phyloP scores from a whole-genome alignment of 331 rosid genomes.

The Arachis monticola region DNA sequence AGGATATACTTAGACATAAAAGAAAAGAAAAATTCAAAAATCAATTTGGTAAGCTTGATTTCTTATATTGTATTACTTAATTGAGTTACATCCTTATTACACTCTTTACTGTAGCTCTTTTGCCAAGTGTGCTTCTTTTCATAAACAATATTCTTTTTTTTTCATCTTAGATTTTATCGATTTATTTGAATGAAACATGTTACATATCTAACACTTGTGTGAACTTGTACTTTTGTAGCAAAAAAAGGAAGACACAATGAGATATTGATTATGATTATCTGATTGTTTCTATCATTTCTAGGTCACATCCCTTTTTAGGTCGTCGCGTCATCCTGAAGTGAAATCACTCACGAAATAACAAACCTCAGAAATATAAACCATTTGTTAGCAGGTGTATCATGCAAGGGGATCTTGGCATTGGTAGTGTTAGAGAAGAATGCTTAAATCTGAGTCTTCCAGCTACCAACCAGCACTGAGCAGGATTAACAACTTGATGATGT shows the following conservation, averaged over 20 bases:
- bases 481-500: conserved; percentile 69
- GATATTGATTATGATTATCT: conserved; percentile 30
- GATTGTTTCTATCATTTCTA: conserved; percentile 13
- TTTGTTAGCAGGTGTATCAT: conserved; percentile 70
- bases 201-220: conserved; percentile 11
- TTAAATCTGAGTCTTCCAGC: conserved; percentile 86
- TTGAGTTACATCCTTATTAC: not conserved
- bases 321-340: too few relatives aligned
- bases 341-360: too few relatives aligned
- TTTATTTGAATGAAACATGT: conserved; percentile 28
- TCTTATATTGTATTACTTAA: not conserved
- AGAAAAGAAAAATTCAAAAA: not conserved
- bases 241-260: not conserved
- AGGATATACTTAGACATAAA: not conserved
- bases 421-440: conserved; percentile 77
- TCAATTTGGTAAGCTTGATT: too few relatives aligned
- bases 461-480: conserved; percentile 79
- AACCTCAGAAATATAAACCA: conserved; percentile 74
- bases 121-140: conserved; percentile 13
- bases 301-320: conserved; percentile 52
- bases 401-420: conserved; percentile 71
- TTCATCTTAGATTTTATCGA: conserved; percentile 15
- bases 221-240: too few relatives aligned
- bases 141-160: too few relatives aligned
- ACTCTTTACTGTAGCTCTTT: not conserved